phyloP scores from a whole-genome alignment of 805 yeast genomes.

The Pichia sporocuriosa region DNA sequence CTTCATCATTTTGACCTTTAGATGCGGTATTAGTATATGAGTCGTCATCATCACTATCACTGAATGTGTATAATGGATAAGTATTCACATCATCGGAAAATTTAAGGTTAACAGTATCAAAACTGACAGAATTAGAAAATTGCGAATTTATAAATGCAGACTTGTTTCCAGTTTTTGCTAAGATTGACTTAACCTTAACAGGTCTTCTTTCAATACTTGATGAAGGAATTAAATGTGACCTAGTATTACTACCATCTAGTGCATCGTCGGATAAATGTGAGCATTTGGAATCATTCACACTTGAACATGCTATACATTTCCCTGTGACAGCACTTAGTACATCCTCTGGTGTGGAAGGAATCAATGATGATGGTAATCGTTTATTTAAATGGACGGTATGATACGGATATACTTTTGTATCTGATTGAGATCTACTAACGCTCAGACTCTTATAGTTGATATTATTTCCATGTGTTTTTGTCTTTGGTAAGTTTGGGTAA shows the following conservation, averaged over 20 bases:
- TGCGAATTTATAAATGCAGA: conserved; percentile 5
- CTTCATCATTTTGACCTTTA: not conserved
- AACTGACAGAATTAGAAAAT: conserved; percentile 33
- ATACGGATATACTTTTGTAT: conserved; percentile 14
- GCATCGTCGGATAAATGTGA: conserved; percentile 1
- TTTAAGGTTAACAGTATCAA: conserved; percentile 45
- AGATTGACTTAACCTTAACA: conserved; percentile 11
- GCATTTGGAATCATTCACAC: conserved; percentile 4
- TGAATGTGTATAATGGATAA: conserved; percentile 11
- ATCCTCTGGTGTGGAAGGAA: conserved; percentile 20
- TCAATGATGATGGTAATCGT: conserved; percentile 15
- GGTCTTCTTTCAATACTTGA: not conserved
- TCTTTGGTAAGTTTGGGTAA: conserved; percentile 14
- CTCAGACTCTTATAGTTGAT: conserved; percentile 9
- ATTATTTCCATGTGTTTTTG: conserved; percentile 23
- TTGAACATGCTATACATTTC: conserved; percentile 10
- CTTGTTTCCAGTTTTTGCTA: conserved; percentile 6
- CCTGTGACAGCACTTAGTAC: conserved; percentile 10
- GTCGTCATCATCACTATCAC: conserved; percentile 7
- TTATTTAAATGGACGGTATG: conserved; percentile 20
- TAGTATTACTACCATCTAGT: not conserved
- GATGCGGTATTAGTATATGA: not conserved
- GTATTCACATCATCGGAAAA: conserved; percentile 20
- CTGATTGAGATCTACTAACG: conserved; percentile 1
- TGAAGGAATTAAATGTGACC: not conserved